These are phyloP conservation scores for Aspergillus uvarum DNA, from an alignment of 2,329 filamentous ascomycete genomes.

Conservation along the genomic window DNA sequence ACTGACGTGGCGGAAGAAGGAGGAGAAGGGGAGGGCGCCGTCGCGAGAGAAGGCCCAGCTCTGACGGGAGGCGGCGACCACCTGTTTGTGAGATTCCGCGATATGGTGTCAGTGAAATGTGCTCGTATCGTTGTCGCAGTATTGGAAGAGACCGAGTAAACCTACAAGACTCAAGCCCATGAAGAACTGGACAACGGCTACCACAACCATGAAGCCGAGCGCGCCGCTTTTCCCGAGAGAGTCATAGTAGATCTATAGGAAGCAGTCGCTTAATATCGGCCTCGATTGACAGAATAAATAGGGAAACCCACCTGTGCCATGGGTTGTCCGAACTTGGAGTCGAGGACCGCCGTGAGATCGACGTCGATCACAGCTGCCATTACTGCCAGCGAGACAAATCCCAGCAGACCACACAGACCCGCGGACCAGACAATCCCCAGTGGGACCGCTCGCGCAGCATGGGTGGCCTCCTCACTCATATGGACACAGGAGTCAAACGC, in stretches of 20 bases:
- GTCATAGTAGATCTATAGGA: constrained; percentile 36
- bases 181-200: constrained; percentile 61
- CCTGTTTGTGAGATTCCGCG: constrained; percentile 3
- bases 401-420: constrained; percentile 50
- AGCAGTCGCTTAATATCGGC: not conserved
- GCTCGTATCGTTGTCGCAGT: no score
- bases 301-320: constrained; percentile 47
- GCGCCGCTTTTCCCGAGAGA: constrained; percentile 61
- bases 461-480: constrained; percentile 61
- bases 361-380: constrained; percentile 58
- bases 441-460: constrained; percentile 60
- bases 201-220: constrained; percentile 57
- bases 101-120: not conserved
- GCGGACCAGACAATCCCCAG: constrained; percentile 60
- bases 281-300: not conserved
- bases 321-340: constrained; percentile 57
- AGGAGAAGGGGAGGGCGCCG: constrained; percentile 59
- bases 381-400: constrained; percentile 58
- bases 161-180: constrained; percentile 57
- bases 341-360: constrained; percentile 52
- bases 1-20: constrained; percentile 57
- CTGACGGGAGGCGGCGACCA: constrained; percentile 59
- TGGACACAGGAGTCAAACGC: constrained; percentile 59
- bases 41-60: constrained; percentile 63
- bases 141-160: not conserved